These are phyloP conservation scores for Coniochaeta sp. DNA, from an alignment of 2,329 filamentous ascomycete genomes.

Conservation along the genomic window DNA sequence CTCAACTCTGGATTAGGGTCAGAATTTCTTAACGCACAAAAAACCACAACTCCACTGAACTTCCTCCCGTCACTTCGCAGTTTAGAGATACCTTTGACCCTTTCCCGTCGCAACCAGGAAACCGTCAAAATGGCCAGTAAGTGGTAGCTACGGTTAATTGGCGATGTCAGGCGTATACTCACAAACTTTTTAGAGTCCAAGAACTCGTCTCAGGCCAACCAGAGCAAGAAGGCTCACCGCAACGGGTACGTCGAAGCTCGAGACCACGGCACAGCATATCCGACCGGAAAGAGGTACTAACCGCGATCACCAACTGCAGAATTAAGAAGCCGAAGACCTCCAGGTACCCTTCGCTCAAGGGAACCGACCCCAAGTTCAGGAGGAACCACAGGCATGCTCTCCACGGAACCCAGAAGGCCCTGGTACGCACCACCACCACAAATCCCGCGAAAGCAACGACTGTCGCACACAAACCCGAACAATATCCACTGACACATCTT, in stretches of 20 bases:
- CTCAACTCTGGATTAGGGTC: not conserved
- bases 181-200: slow-evolving; percentile 71
- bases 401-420: slow-evolving; percentile 95
- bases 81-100: slow-evolving; percentile 4
- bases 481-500: slow-evolving; percentile 14
- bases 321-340: slow-evolving; percentile 99
- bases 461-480: not conserved
- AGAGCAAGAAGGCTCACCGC: slow-evolving; percentile 96
- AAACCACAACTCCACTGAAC: not conserved
- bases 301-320: slow-evolving; percentile 39
- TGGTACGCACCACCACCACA: slow-evolving; percentile 57
- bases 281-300: not conserved
- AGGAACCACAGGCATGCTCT: slow-evolving; percentile 99
- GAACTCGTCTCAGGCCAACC: slow-evolving; percentile 99
- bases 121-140: slow-evolving; percentile 63
- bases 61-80: slow-evolving; percentile 2
- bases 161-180: slow-evolving; percentile 13
- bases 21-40: slow-evolving; percentile 4
- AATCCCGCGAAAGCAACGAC: not conserved
- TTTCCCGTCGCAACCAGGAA: slow-evolving; percentile 27
- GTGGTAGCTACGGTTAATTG: slow-evolving; percentile 24
- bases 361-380: slow-evolving; percentile 99
- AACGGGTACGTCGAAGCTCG: slow-evolving; percentile 71
- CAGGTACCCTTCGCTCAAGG: slow-evolving; percentile 97
- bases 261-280: not conserved